phyloP scores from a whole-genome alignment of 129 eudicot genomes.

The Cynara cardunculus region DNA sequence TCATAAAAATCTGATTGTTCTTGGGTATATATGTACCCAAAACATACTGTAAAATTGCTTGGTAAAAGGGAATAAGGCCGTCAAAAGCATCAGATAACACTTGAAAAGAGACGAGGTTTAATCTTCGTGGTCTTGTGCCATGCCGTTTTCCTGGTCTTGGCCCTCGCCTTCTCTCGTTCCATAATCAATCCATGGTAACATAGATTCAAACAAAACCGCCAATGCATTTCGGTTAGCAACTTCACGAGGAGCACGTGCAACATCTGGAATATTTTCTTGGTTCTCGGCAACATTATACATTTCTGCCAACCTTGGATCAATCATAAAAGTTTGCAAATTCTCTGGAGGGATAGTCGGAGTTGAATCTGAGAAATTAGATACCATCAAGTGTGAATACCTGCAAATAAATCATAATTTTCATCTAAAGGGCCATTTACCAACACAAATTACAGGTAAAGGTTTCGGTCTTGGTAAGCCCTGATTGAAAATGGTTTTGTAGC shows the following conservation, averaged over 20 bases:
- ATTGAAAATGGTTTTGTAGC: too few relatives aligned
- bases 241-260: slow-evolving; percentile 47
- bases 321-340: slow-evolving; percentile 68
- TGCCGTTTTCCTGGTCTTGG: slow-evolving; percentile 26
- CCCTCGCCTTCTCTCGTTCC: slow-evolving; percentile 45
- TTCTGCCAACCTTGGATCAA: slow-evolving; percentile 57
- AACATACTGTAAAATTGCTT: background rate
- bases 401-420: background rate
- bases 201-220: slow-evolving; percentile 71
- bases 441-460: too few relatives aligned
- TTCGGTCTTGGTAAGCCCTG: too few relatives aligned
- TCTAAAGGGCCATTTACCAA: background rate
- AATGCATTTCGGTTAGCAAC: slow-evolving; percentile 61
- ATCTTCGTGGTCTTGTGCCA: slow-evolving; percentile 32
- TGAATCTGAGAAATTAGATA: slow-evolving; percentile 85
- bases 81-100: background rate
- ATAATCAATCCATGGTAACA: slow-evolving; percentile 74
- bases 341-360: slow-evolving; percentile 91
- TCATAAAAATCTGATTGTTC: background rate
- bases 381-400: slow-evolving; percentile 81
- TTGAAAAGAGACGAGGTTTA: slow-evolving; percentile 4
- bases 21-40: background rate
- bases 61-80: background rate
- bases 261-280: slow-evolving; percentile 31
- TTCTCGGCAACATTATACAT: slow-evolving; percentile 34